phyloP scores from a whole-genome alignment of 441 rosid species.

The Jatropha multifida region DNA sequence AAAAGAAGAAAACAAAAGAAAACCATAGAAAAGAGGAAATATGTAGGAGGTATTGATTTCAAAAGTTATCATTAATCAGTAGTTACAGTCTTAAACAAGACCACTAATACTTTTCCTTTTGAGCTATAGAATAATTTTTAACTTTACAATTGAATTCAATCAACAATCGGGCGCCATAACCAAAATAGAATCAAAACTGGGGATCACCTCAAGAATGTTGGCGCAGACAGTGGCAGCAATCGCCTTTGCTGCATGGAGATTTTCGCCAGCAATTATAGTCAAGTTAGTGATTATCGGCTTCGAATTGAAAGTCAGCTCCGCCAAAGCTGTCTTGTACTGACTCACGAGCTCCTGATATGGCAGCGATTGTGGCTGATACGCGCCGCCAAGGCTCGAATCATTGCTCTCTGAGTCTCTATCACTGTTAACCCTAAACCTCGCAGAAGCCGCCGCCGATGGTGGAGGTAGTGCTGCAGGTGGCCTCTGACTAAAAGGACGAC shows the following conservation, averaged over 20 bases:
- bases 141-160: conserved; percentile 38
- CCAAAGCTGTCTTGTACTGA: conserved; percentile 84
- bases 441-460: conserved; percentile 26
- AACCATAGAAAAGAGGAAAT: background rate
- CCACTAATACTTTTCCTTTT: background rate
- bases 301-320: conserved; percentile 96
- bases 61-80: conserved; percentile 49
- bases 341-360: conserved; percentile 85
- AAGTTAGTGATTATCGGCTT: conserved; percentile 94
- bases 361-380: conserved; percentile 69
- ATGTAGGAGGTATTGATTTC: conserved; percentile 9
- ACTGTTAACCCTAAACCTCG: conserved; percentile 42
- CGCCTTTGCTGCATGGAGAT: conserved; percentile 77
- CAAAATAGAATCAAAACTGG: conserved; percentile 34
- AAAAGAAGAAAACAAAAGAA: background rate
- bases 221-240: conserved; percentile 75
- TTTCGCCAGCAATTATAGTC: conserved; percentile 97
- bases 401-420: conserved; percentile 46
- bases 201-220: conserved; percentile 95
- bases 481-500: conserved; percentile 36
- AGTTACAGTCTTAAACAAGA: conserved; percentile 30
- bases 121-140: conserved; percentile 2
- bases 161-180: conserved; percentile 26
- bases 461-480: conserved; percentile 30
- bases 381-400: conserved; percentile 54